Percentiles rank a stretch among this genome's conserved stretches.
Evolutionary conservation across 2,329 filamentous ascomycete species (phyloP).

Genomic region (Epichloe coenophiala): DNA sequence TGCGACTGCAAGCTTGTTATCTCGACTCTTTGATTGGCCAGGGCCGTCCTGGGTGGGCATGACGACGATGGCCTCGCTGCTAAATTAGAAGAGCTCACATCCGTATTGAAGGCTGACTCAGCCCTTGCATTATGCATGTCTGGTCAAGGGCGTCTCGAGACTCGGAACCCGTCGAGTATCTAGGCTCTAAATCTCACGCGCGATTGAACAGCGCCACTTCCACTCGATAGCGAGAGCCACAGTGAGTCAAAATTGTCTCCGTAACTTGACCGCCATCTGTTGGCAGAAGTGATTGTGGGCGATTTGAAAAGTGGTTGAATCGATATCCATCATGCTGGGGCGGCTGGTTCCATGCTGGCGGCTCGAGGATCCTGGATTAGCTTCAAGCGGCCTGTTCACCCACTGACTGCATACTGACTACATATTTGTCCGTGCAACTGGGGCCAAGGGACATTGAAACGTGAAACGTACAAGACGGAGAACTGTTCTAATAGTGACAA

Average conservation of each 20-base stretch:
- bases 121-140: not conserved
- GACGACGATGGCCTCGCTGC: not conserved
- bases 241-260: not conserved
- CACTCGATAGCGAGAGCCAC: not conserved
- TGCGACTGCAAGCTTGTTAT: conserved; percentile 1
- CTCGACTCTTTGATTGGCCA: conserved; percentile 3
- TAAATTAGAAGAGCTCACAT: not conserved
- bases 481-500: not conserved
- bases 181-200: not conserved
- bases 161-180: not conserved
- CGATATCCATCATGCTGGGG: too few relatives aligned
- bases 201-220: not conserved
- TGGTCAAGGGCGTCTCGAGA: not conserved
- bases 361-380: not conserved
- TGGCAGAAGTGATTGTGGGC: too few relatives aligned
- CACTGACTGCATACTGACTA: too few relatives aligned
- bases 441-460: not conserved
- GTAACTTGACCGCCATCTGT: too few relatives aligned
- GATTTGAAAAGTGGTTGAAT: too few relatives aligned
- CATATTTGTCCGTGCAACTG: not conserved
- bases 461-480: not conserved
- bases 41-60: not conserved
- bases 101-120: not conserved
- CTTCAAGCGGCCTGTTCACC: not conserved
- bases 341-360: too few relatives aligned